Percentiles rank a stretch among this genome's conserved stretches.
Conservation (phyloP, 768 basidiomycete genomes). For the Boletellus emodensis region DNA sequence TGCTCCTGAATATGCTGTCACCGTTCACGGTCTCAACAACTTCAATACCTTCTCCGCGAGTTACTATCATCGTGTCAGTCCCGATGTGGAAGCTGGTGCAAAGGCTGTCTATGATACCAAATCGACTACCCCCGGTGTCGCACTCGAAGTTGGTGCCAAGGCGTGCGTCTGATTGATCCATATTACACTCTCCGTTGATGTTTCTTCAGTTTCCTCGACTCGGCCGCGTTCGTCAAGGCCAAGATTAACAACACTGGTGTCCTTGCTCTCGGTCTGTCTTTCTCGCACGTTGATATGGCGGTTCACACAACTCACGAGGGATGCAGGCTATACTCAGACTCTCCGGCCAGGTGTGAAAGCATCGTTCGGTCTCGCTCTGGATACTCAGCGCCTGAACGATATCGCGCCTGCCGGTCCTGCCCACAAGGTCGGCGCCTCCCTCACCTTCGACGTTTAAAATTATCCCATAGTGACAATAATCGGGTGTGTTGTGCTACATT, state of each 20-base stretch:
- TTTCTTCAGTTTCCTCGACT: slow-evolving; percentile 66
- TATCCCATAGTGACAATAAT: slow-evolving; percentile 18
- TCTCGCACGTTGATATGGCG: background rate
- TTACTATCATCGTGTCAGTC: slow-evolving; percentile 96
- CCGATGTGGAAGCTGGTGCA: slow-evolving; percentile 91
- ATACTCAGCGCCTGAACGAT: slow-evolving; percentile 89
- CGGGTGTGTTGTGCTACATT: slow-evolving; percentile 9
- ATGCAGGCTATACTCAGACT: slow-evolving; percentile 80
- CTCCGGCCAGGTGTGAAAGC: slow-evolving; percentile 93
- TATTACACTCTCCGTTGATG: background rate
- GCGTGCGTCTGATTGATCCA: slow-evolving; percentile 49
- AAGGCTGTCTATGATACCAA: slow-evolving; percentile 97
- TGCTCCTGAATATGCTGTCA: slow-evolving; percentile 93
- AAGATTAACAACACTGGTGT: slow-evolving; percentile 98
- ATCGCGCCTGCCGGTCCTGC: slow-evolving; percentile 56
- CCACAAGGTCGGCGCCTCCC: slow-evolving; percentile 80
- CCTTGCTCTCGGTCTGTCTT: slow-evolving; percentile 66
- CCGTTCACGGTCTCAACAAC: slow-evolving; percentile 93
- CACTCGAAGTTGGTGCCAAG: slow-evolving; percentile 94
- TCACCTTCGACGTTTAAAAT: slow-evolving; percentile 67
- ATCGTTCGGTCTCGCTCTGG: slow-evolving; percentile 90
- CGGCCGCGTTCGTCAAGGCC: slow-evolving; percentile 91
- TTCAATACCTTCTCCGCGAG: slow-evolving; percentile 89
- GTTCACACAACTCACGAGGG: slow-evolving; percentile 10
- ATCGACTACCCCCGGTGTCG: slow-evolving; percentile 78